Percentiles rank a stretch among this genome's conserved stretches.
Evolutionary conservation across 1,139 yeast genomes (phyloP).

Genomic region (Yamadazyma diospyri): DNA sequence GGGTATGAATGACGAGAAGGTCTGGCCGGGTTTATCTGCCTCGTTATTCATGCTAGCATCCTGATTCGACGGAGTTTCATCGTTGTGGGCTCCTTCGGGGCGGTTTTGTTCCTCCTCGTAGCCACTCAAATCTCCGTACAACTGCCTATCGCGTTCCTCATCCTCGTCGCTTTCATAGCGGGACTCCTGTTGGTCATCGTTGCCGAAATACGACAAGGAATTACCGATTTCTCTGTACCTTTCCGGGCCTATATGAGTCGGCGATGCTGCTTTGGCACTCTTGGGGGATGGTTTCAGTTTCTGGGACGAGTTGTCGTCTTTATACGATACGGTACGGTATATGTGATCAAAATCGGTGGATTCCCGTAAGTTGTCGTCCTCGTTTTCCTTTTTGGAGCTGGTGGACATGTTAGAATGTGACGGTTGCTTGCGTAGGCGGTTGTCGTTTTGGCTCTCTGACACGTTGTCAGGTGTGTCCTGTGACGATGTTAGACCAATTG

Average conservation of each 20-base stretch:
- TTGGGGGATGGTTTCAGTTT: background rate
- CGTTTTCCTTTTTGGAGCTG: background rate
- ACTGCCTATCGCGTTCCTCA: slow-evolving; percentile 15
- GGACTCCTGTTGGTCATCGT: slow-evolving; percentile 23
- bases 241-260: slow-evolving; percentile 12
- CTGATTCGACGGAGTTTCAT: background rate
- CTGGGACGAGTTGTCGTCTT: background rate
- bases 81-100: slow-evolving; percentile 3
- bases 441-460: no score
- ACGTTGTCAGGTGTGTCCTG: no score
- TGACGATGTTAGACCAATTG: slow-evolving; percentile 4
- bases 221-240: slow-evolving; percentile 24
- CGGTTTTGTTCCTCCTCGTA: background rate
- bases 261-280: background rate
- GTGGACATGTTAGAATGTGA: slow-evolving; percentile 11
- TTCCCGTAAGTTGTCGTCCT: slow-evolving; percentile 9
- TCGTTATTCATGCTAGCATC: slow-evolving; percentile 6
- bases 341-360: slow-evolving; percentile 15
- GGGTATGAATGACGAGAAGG: slow-evolving; percentile 14
- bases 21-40: slow-evolving; percentile 9
- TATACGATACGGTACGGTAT: slow-evolving; percentile 13
- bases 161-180: slow-evolving; percentile 27
- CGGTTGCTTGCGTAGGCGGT: slow-evolving; percentile 26
- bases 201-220: slow-evolving; percentile 25
- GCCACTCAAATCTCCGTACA: slow-evolving; percentile 2